A percentile compares a stretch with the other conserved stretches of the same genome.
Evolutionary conservation across 208 protist genomes (phyloP).

Genomic region (Spongospora subterranea): DNA sequence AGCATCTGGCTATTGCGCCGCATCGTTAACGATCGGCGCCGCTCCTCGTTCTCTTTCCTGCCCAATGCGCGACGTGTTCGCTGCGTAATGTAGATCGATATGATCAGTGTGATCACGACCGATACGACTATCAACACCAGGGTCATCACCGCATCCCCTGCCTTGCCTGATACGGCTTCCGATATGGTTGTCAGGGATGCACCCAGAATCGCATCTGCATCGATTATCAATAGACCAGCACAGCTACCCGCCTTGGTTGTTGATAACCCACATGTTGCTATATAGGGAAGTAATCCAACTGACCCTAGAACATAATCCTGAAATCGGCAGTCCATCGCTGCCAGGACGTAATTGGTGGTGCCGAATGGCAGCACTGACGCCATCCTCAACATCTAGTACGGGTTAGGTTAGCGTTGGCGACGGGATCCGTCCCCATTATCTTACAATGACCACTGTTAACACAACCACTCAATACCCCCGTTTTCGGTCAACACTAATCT

Average conservation of each 20-base stretch:
- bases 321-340: background rate
- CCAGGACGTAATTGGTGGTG: constrained; percentile 14
- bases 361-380: constrained; percentile 38
- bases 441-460: background rate
- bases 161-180: background rate
- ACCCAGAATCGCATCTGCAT: background rate
- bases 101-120: constrained; percentile 2
- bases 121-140: background rate
- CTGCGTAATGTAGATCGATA: constrained; percentile 8
- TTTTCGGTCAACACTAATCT: background rate
- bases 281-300: constrained; percentile 25
- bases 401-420: background rate
- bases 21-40: constrained; percentile 47
- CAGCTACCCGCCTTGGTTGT: background rate
- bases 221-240: background rate
- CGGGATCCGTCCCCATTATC: background rate
- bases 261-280: background rate
- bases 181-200: background rate
- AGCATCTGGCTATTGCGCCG: constrained; percentile 31
- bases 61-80: background rate
- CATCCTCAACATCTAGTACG: background rate
- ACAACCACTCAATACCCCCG: background rate
- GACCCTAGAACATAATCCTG: background rate
- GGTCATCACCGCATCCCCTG: background rate
- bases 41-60: constrained; percentile 30